Evolutionary conservation across 345 rosid species (phyloP).

Genomic region (Adansonia digitata): DNA sequence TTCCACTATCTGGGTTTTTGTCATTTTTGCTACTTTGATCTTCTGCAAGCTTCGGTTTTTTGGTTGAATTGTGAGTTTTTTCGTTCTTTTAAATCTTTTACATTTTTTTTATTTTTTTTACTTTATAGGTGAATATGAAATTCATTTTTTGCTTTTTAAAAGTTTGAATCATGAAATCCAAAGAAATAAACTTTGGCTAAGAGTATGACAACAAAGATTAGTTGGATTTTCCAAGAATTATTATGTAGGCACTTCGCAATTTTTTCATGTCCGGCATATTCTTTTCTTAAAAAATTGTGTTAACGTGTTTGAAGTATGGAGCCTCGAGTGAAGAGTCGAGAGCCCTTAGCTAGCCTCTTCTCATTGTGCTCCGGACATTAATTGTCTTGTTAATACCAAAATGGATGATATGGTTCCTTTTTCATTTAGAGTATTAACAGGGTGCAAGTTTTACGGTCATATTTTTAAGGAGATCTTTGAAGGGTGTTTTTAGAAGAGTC

Average conservation of each 20-base stretch:
- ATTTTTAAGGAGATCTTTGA: neutral
- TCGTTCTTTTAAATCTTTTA: too few species aligned
- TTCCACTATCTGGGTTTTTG: too few species aligned
- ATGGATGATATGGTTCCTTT: constrained; percentile 32
- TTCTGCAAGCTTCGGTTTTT: too few species aligned
- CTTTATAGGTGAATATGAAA: too few species aligned
- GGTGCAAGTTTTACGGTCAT: constrained; percentile 23
- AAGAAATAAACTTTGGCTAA: neutral
- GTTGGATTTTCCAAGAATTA: neutral
- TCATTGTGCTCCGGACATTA: constrained; percentile 56
- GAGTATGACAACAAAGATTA: neutral
- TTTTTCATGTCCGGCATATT: neutral
- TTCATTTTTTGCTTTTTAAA: neutral
- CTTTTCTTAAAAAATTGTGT: neutral
- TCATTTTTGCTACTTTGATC: too few species aligned
- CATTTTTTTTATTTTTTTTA: too few species aligned
- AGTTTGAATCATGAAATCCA: neutral
- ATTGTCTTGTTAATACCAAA: constrained; percentile 29
- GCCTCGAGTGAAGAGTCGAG: constrained; percentile 62
- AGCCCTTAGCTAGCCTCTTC: constrained; percentile 53
- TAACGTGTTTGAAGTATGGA: constrained; percentile 21
- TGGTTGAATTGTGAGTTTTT: too few species aligned
- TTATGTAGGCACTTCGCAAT: neutral
- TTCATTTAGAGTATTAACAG: constrained; percentile 9
- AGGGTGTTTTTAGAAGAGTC: neutral